phyloP scores from a whole-genome alignment of 106 monocot genomes.

The Dioscorea alata region DNA sequence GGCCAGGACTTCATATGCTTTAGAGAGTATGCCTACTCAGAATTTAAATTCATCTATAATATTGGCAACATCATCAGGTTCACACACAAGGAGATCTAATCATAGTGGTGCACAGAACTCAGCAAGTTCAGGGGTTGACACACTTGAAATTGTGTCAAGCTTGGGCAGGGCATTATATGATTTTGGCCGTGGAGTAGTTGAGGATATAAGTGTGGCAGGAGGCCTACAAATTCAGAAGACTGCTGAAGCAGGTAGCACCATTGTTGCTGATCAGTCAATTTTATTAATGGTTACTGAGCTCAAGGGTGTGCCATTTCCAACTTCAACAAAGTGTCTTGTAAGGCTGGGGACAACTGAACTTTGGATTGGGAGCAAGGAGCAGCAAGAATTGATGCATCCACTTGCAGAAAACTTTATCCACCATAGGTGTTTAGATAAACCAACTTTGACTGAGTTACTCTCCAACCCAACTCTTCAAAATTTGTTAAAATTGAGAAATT shows the following conservation, averaged over 20 bases:
- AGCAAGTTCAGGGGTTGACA: slow-evolving; percentile 53
- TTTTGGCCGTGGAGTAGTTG: slow-evolving; percentile 91
- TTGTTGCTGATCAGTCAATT: slow-evolving; percentile 17
- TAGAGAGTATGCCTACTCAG: slow-evolving; percentile 8
- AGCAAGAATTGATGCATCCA: slow-evolving; percentile 71
- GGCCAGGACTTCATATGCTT: slow-evolving; percentile 6
- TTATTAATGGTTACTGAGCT: slow-evolving; percentile 50
- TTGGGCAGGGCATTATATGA: slow-evolving; percentile 94
- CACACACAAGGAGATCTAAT: slow-evolving; percentile 20
- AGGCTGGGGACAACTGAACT: slow-evolving; percentile 71
- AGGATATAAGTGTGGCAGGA: slow-evolving; percentile 72
- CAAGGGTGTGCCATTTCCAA: slow-evolving; percentile 89
- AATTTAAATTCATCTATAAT: slow-evolving; percentile 14
- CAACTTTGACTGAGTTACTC: slow-evolving; percentile 38
- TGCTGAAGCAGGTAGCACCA: slow-evolving; percentile 16
- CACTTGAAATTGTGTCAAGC: slow-evolving; percentile 67
- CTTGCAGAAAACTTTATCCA: slow-evolving; percentile 74
- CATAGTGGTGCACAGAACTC: slow-evolving; percentile 13
- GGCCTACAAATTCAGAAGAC: slow-evolving; percentile 20
- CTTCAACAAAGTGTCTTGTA: slow-evolving; percentile 50
- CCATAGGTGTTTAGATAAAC: slow-evolving; percentile 58
- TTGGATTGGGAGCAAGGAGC: slow-evolving; percentile 82
- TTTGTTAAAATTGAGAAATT: slow-evolving; percentile 47
- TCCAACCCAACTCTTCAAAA: slow-evolving; percentile 38
- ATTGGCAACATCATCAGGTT: slow-evolving; percentile 19